Base-by-base conservation (phyloP, 2,329 filamentous ascomycete species). In the Berkeleyomyces basicola region DNA sequence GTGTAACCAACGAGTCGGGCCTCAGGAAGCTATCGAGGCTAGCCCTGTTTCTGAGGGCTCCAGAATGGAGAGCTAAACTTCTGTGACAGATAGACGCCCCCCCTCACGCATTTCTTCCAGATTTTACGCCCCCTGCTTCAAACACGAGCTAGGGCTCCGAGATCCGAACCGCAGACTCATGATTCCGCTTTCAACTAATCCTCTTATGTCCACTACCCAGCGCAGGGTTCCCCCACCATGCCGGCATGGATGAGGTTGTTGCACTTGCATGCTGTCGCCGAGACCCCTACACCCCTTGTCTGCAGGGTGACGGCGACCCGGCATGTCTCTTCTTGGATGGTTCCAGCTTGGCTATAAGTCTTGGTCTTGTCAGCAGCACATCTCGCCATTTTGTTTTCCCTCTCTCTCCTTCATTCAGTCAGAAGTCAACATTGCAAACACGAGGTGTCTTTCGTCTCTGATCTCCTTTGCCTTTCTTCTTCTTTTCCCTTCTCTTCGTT, bases 391-490 rank as follows among this genome's bases (percentile, higher is more conserved):
- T 42, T 51, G 31, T 60, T 58, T 43, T 58, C 16, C 49, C 16
- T 51, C 44, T 63, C 49, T 62, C 59, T 46, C 57, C 39, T 60
- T 65, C 60, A 47, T 65, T 39, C 64, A 65, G 51, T 58, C 58
- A 44, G 58, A 51, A 65, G 64, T 39, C 61, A 59, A 63, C 43
- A 62, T 37, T 60, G 37, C 36, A 47, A 63, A 53, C 57, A 55
- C 51, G 57, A 65, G 57, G 43, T 42, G 61, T 61, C 58, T 65
- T 63, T 65, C 61, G 61, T 65, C 49, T 61, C 61, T 63, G n/a
- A 46, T 37, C 58, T 55, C 42, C 49, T 55, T 58, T 36, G 44
- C 61, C 43, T 47, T 40, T 16, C 10, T 59, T 58, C 58, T 10
- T 14, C 36, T 31, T 58, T 63, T 60, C 44, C 49, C 40, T 65